Base-by-base conservation (phyloP, 495 filamentous ascomycete species). In the Penicillium malachiteum region DNA sequence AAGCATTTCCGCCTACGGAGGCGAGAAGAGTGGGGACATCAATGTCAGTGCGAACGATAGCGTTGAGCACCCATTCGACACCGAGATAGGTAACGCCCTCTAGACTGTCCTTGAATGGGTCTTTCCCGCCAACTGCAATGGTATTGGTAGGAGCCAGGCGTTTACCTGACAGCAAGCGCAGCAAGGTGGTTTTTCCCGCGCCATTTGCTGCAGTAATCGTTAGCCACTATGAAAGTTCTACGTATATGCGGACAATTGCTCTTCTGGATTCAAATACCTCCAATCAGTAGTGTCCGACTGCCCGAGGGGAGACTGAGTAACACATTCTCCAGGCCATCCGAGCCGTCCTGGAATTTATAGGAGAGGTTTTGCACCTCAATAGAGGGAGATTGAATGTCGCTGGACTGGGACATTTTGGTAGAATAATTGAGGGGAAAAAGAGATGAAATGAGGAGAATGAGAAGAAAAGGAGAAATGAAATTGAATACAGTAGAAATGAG, bases 21-120 rank as follows among this genome's bases (percentile, higher is more conserved):
- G 81, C 71, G 16, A 98, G 83, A 7, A 98, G 84, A 40, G 92
- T 91, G 3, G 81, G 82, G 3, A 98, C 92, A 39, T 88, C 90
- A 56, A 98, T 96, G 71, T 99, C 94, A 13, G 88, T 94, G 32
- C 95, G 86, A 35, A 97, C 95, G 62, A 97, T 95, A 34, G 86
- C 87, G 76, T 97, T 97, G n/a, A 97, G 84, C 11, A 97, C 95
- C 95, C 95, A 99, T 76, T 99, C 94, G 0, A 95, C 82, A 0
- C 94, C 94, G 6, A 99, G 87, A 70, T 99, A 99, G 46, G 92
- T 96, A 26, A 99, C 93, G 44, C 92, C 94, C 71, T 95, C 88
- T 0, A 96, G 80, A 10, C 84, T 83, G 18, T 89, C 81, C 62
- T 87, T 87, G 82, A 99, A 97, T 7, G 94, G 94, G 74, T 97